A percentile compares a stretch with the other conserved stretches of the same genome.
These are phyloP conservation scores for Agaricus subrufescens DNA, from an alignment of 768 basidiomycete genomes.

Conservation along the genomic window DNA sequence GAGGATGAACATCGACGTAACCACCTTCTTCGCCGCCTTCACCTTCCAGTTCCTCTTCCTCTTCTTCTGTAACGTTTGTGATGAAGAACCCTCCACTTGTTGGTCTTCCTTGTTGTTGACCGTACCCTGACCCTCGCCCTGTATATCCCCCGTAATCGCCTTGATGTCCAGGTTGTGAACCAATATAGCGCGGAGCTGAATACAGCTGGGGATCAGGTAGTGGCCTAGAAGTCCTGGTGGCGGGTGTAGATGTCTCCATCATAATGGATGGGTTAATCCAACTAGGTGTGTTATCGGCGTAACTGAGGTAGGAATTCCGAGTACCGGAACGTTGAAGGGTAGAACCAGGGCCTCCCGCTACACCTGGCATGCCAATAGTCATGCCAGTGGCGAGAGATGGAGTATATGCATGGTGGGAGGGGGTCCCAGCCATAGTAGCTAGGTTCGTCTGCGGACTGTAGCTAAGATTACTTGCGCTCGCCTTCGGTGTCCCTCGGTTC, in stretches of 20 bases:
- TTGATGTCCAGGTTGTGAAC: neutral
- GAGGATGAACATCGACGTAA: too few relatives aligned
- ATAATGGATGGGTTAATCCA: constrained; percentile 9
- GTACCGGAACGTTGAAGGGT: neutral
- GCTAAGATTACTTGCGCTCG: too few relatives aligned
- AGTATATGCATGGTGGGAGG: too few relatives aligned
- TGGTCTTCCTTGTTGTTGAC: neutral
- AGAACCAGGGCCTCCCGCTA: too few relatives aligned
- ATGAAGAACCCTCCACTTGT: constrained; percentile 3
- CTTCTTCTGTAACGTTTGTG: constrained; percentile 3
- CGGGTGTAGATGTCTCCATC: constrained; percentile 8
- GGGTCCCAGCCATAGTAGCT: too few relatives aligned
- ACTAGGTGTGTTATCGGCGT: constrained; percentile 4
- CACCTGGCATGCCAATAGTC: too few relatives aligned
- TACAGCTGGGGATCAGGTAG: constrained; percentile 6
- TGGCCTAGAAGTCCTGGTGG: neutral
- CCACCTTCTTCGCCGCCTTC: neutral
- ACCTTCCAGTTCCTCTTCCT: neutral
- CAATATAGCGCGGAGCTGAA: neutral
- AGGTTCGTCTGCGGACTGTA: too few relatives aligned
- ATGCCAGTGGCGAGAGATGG: too few relatives aligned
- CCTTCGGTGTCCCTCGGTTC: too few relatives aligned
- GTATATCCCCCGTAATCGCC: neutral
- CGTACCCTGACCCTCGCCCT: neutral
- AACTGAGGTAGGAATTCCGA: constrained; percentile 9